Conservation (phyloP, 2,329 filamentous ascomycete genomes). For the Alternaria incomplexa region DNA sequence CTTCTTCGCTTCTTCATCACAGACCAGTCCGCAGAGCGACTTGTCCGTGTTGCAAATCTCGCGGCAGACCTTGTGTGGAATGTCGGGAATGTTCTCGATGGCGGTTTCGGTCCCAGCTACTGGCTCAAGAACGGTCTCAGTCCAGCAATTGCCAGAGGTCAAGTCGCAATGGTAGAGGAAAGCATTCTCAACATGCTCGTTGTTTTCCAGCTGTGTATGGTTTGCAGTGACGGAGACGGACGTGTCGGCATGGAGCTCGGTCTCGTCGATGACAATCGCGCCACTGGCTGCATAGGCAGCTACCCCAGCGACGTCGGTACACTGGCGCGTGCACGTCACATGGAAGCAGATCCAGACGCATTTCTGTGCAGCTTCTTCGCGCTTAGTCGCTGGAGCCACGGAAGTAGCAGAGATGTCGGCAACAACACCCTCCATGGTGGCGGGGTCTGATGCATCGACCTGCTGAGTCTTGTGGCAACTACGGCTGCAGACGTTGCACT, state of each 20-base stretch:
- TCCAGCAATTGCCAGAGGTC: not conserved
- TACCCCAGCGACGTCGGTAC: not conserved
- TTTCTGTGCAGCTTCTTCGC: not conserved
- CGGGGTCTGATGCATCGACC: not conserved
- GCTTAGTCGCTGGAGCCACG: not conserved
- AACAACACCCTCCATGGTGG: not conserved
- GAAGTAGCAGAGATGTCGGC: not conserved
- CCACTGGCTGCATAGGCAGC: not conserved
- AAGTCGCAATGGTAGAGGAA: not conserved
- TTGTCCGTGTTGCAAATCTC: not conserved
- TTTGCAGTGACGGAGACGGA: not conserved
- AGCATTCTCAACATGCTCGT: not conserved
- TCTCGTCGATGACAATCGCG: conserved; percentile 6
- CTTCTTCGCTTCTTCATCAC: not conserved
- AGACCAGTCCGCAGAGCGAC: not conserved
- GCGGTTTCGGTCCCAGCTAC: not conserved
- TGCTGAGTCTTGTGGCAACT: not conserved
- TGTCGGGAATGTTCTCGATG: not conserved
- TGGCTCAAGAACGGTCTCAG: not conserved
- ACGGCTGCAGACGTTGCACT: not conserved
- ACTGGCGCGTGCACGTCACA: not conserved
- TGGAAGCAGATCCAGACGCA: conserved; percentile 2
- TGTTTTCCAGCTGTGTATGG: not conserved
- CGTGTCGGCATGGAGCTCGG: not conserved
- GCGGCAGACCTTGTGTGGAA: not conserved